A percentile compares a stretch with the other conserved stretches of the same genome.
Conservation (phyloP, 163 green algal species). For the Chlorella variabilis region DNA sequence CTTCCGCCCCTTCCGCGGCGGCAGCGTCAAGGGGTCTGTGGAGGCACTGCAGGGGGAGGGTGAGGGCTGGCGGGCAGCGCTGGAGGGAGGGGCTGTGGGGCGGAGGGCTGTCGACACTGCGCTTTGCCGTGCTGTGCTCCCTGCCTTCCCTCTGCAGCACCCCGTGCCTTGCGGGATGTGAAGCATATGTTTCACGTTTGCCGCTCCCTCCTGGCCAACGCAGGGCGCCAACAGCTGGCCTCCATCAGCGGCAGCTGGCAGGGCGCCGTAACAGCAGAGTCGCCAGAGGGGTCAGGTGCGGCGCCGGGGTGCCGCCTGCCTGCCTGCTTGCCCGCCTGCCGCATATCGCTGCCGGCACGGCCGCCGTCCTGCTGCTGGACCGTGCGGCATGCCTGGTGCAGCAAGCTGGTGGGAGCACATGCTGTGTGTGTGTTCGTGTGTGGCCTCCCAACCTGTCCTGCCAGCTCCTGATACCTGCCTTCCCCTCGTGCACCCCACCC, state of each 20-base stretch:
- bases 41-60: constrained; percentile 9
- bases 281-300: constrained; percentile 15
- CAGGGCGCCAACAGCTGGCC: constrained; percentile 22
- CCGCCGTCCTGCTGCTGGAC: too few species aligned
- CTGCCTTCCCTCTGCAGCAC: neutral
- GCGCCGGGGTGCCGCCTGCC: neutral
- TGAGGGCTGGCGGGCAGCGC: neutral
- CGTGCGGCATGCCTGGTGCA: too few species aligned
- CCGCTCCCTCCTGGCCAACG: too few species aligned
- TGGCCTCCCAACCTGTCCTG: too few species aligned
- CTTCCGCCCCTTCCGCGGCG: constrained; percentile 37
- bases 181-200: too few species aligned
- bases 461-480: too few species aligned
- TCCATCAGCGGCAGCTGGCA: constrained; percentile 29
- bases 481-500: too few species aligned
- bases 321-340: neutral
- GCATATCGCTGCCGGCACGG: neutral
- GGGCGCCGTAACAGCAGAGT: constrained; percentile 12
- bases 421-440: too few species aligned
- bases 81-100: too few species aligned
- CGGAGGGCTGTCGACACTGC: too few species aligned
- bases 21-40: constrained; percentile 38
- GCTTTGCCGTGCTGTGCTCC: neutral
- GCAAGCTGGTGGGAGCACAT: too few species aligned
- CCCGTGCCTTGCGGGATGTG: too few species aligned